phyloP scores from a whole-genome alignment of 495 filamentous ascomycete genomes.

The Darksidea phi region DNA sequence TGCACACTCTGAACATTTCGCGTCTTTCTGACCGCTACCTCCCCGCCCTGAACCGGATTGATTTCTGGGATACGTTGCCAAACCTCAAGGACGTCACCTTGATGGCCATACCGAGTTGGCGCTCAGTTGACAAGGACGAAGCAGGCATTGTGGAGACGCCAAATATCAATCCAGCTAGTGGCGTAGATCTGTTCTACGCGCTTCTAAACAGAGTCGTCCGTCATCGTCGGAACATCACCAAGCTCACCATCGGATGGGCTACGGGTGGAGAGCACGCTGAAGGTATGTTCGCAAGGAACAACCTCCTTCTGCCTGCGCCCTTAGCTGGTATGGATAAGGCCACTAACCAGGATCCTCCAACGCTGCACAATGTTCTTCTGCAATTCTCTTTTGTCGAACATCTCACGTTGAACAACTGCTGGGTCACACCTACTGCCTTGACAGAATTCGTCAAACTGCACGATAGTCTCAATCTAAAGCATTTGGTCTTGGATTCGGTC shows the following conservation, averaged over 20 bases:
- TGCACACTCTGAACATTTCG: slow-evolving; percentile 53
- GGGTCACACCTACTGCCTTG: slow-evolving; percentile 39
- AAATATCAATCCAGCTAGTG: slow-evolving; percentile 46
- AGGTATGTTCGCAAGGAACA: slow-evolving; percentile 53
- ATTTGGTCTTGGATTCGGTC: slow-evolving; percentile 40
- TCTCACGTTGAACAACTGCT: slow-evolving; percentile 43
- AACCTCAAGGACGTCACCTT: slow-evolving; percentile 48
- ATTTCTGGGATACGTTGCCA: slow-evolving; percentile 55
- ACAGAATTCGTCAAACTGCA: slow-evolving; percentile 34
- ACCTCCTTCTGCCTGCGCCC: slow-evolving; percentile 51
- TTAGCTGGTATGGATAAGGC: not conserved
- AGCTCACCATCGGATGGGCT: slow-evolving; percentile 55
- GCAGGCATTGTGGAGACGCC: slow-evolving; percentile 43
- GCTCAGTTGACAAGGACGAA: slow-evolving; percentile 45
- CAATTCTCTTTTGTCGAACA: slow-evolving; percentile 40
- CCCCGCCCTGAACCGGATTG: slow-evolving; percentile 44
- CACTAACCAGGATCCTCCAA: not conserved
- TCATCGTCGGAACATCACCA: slow-evolving; percentile 45
- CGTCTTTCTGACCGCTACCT: slow-evolving; percentile 53
- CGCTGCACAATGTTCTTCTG: slow-evolving; percentile 4
- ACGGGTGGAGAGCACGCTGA: slow-evolving; percentile 58
- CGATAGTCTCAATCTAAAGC: slow-evolving; percentile 23
- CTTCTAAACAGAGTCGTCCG: slow-evolving; percentile 49
- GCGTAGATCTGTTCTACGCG: slow-evolving; percentile 46
- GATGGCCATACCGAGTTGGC: slow-evolving; percentile 56